These are phyloP conservation scores for Eucalyptus albens DNA, from an alignment of 345 rosid genomes.

Conservation along the genomic window DNA sequence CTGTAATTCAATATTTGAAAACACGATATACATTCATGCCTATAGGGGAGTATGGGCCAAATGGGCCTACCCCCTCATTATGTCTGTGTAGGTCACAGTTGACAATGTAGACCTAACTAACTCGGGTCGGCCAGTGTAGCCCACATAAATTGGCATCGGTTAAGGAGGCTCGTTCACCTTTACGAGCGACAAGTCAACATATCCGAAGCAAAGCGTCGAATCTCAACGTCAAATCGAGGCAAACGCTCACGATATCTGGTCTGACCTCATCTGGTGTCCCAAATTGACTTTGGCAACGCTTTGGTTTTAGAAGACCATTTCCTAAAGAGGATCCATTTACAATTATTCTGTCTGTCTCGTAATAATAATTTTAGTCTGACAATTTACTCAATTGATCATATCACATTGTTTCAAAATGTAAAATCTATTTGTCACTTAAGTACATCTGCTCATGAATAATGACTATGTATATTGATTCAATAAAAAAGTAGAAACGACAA, in stretches of 20 bases:
- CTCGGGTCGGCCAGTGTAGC: background rate
- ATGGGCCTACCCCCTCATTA: background rate
- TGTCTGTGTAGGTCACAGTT: background rate
- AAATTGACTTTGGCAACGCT: background rate
- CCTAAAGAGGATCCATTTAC: no score
- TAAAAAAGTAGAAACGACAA: accelerated
- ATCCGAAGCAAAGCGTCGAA: background rate
- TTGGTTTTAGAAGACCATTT: background rate
- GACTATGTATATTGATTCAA: no score
- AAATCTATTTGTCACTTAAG: background rate
- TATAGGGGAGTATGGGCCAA: background rate
- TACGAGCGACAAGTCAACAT: background rate
- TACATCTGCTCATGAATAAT: no score
- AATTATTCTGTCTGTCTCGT: background rate
- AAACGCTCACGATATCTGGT: accelerated
- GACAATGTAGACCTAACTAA: background rate
- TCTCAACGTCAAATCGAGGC: background rate
- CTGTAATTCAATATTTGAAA: background rate
- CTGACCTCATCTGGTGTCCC: background rate
- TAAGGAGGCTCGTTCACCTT: background rate
- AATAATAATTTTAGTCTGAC: no score
- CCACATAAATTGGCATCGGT: background rate
- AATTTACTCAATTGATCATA: background rate
- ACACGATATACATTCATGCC: background rate
- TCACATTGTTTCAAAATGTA: no score